A percentile compares a stretch with the other conserved stretches of the same genome.
Conservation (phyloP, 1,284 basidiomycete genomes). For the Somion occarium region DNA sequence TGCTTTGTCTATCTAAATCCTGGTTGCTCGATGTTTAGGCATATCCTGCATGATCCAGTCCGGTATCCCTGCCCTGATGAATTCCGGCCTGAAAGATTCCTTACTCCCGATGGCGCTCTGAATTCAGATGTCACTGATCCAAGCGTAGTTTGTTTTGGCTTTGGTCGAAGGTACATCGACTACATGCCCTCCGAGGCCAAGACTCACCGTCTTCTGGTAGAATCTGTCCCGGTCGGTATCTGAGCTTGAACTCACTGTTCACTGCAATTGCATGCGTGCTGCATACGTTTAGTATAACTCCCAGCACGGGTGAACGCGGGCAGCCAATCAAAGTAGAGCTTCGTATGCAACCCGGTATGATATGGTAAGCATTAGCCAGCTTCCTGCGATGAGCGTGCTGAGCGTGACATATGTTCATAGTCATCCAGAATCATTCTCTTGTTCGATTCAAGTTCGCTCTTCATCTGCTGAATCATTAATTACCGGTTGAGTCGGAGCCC, state of each 20-base stretch:
- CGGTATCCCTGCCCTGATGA: conserved; percentile 15
- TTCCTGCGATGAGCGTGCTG: no score
- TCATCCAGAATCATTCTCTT: background rate
- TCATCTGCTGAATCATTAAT: no score
- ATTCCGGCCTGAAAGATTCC: conserved; percentile 18
- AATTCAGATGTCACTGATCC: conserved; percentile 12
- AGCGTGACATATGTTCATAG: background rate
- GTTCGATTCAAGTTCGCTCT: background rate
- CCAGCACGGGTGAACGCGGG: background rate
- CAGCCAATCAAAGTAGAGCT: background rate
- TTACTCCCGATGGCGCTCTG: conserved; percentile 14
- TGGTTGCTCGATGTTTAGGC: background rate
- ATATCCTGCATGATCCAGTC: conserved; percentile 14
- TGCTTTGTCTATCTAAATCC: background rate
- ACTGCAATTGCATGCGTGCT: background rate
- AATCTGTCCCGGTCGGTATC: background rate
- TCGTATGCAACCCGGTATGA: conserved; percentile 5
- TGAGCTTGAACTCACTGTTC: background rate
- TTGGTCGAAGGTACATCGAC: conserved; percentile 14
- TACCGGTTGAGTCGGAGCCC: no score
- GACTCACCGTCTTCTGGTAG: background rate
- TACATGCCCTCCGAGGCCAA: background rate
- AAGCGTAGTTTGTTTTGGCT: conserved; percentile 14
- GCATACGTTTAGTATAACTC: background rate
- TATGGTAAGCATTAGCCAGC: no score